phyloP scores from a whole-genome alignment of 2,329 filamentous ascomycete species.

The Apiospora hydei region DNA sequence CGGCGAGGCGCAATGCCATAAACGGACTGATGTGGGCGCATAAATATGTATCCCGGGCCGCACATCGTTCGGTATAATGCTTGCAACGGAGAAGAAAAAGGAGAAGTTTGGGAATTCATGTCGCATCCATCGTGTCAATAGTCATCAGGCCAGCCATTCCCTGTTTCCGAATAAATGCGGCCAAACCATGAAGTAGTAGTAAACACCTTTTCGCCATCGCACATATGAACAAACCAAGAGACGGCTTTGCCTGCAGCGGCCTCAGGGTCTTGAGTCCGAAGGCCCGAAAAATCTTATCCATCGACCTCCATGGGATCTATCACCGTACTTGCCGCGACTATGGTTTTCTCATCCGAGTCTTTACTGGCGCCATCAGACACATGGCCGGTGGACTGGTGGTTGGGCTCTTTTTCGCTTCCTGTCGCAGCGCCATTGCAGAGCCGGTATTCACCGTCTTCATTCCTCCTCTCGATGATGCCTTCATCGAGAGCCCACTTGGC shows the following conservation, averaged over 20 bases:
- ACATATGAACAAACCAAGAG: conserved; percentile 20
- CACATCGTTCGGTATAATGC: conserved; percentile 22
- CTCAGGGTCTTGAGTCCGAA: background rate
- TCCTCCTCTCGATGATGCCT: conserved; percentile 64
- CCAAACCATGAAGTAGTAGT: conserved; percentile 14
- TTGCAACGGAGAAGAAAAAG: conserved; percentile 9
- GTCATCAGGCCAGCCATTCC: conserved; percentile 20
- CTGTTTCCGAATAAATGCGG: conserved; percentile 19
- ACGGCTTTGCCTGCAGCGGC: conserved; percentile 19
- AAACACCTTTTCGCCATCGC: conserved; percentile 22
- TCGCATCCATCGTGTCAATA: conserved; percentile 24
- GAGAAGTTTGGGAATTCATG: conserved; percentile 29
- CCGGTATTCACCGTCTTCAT: conserved; percentile 62
- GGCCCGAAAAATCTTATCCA: conserved; percentile 32
- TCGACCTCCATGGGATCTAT: conserved; percentile 46
- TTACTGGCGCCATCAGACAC: conserved; percentile 40
- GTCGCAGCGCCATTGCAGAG: conserved; percentile 54
- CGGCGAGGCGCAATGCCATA: conserved; percentile 11
- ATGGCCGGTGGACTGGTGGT: conserved; percentile 36
- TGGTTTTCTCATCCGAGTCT: conserved; percentile 42
- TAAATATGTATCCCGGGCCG: conserved; percentile 4
- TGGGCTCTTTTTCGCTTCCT: conserved; percentile 38
- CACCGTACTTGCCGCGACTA: conserved; percentile 44
- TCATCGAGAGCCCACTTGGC: conserved; percentile 70
- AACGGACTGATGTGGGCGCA: conserved; percentile 4